Conservation (phyloP, 1,139 yeast species). For the Taphrina sp. region DNA sequence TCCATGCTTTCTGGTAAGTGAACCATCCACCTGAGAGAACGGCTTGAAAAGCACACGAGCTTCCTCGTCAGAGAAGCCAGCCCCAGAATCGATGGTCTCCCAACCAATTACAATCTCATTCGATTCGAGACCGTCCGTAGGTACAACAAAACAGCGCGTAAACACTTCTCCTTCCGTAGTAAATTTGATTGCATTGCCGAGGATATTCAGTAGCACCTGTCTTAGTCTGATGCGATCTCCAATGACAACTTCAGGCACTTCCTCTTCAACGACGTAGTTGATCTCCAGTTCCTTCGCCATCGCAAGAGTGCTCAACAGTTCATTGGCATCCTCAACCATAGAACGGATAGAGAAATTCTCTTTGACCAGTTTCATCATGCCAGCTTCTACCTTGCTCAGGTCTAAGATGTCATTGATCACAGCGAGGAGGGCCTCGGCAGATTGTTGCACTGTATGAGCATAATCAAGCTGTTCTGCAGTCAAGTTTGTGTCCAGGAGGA, state of each 20-base stretch:
- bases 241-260: constrained; percentile 75
- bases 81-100: constrained; percentile 81
- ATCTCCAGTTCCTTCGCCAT: constrained; percentile 72
- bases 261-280: constrained; percentile 71
- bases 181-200: constrained; percentile 81
- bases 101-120: constrained; percentile 56
- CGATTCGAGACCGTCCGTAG: constrained; percentile 5
- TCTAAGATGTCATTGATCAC: constrained; percentile 79
- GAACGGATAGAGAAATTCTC: constrained; percentile 73
- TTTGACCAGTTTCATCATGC: constrained; percentile 76
- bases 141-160: constrained; percentile 41
- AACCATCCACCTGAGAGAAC: constrained; percentile 77
- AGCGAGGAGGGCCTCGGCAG: constrained; percentile 71
- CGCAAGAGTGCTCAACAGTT: constrained; percentile 74
- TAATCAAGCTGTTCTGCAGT: constrained; percentile 79
- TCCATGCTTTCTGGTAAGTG: constrained; percentile 39
- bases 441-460: constrained; percentile 74
- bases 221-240: constrained; percentile 87
- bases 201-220: constrained; percentile 84
- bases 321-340: constrained; percentile 74
- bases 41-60: constrained; percentile 78
- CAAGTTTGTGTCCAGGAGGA: constrained; percentile 75
- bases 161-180: constrained; percentile 70
- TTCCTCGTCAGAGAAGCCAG: constrained; percentile 66
- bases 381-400: constrained; percentile 79